These are phyloP conservation scores for Haplosporangium gracile DNA, from an alignment of 192 early-diverging fungal species.

Conservation along the genomic window DNA sequence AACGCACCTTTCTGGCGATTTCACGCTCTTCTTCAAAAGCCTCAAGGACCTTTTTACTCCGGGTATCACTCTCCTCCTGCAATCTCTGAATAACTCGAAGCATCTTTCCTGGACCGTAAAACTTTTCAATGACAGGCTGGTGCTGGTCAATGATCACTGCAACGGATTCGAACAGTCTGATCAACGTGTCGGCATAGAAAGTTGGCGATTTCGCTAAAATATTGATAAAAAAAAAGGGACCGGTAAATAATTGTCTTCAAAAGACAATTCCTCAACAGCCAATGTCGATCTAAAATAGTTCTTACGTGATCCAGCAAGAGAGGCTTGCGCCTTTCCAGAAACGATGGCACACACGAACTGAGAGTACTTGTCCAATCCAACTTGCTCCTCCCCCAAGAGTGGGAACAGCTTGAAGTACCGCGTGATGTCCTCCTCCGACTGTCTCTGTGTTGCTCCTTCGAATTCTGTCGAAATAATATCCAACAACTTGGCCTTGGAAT, in stretches of 20 bases:
- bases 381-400: conserved; percentile 81
- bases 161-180: conserved; percentile 89
- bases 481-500: conserved; percentile 74
- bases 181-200: conserved; percentile 85
- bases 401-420: conserved; percentile 94
- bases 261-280: no score
- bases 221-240: background rate
- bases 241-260: conserved; percentile 5
- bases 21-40: conserved; percentile 84
- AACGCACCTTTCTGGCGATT: conserved; percentile 56
- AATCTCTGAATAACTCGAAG: conserved; percentile 88
- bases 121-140: conserved; percentile 82
- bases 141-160: conserved; percentile 92
- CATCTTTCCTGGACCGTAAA: conserved; percentile 92
- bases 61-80: conserved; percentile 90
- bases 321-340: conserved; percentile 79
- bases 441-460: conserved; percentile 77
- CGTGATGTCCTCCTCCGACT: conserved; percentile 82
- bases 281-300: background rate
- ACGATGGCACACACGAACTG: conserved; percentile 87
- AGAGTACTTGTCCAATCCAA: conserved; percentile 91
- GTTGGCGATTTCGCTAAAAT: conserved; percentile 61
- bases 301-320: conserved; percentile 64
- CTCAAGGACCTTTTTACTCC: conserved; percentile 82
- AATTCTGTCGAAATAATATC: conserved; percentile 84